These are phyloP conservation scores for Metschnikowia koreensis DNA, from an alignment of 805 yeast genomes.

Conservation along the genomic window DNA sequence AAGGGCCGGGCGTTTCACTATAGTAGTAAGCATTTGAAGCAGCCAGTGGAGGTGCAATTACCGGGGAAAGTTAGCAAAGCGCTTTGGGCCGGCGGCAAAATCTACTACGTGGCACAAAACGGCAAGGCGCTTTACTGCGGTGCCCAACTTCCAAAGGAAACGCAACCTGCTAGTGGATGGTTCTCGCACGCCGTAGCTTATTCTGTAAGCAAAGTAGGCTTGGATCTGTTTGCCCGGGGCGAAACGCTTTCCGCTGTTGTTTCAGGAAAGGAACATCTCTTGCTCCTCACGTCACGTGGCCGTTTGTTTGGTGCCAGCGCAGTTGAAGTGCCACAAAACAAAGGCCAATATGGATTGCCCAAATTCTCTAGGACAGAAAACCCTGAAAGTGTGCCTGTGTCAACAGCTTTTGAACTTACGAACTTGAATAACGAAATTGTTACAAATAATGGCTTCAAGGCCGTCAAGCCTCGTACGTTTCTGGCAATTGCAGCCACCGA, in stretches of 20 bases:
- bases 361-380: conserved; percentile 61
- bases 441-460: conserved; percentile 19
- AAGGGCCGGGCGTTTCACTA: conserved; percentile 76
- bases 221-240: conserved; percentile 17
- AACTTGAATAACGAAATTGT: conserved; percentile 52
- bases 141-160: conserved; percentile 23
- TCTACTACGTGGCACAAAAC: conserved; percentile 41
- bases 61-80: conserved; percentile 30
- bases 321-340: conserved; percentile 25
- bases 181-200: conserved; percentile 7
- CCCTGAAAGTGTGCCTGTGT: conserved; percentile 40
- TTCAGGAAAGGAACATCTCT: conserved; percentile 67
- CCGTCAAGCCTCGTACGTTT: conserved; percentile 44
- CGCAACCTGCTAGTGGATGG: conserved; percentile 3
- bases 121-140: conserved; percentile 44
- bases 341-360: conserved; percentile 87
- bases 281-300: conserved; percentile 59
- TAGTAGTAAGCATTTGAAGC: conserved; percentile 38
- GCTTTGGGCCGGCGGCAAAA: conserved; percentile 51
- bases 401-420: conserved; percentile 47
- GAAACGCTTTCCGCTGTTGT: conserved; percentile 47
- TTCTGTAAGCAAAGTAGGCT: background rate
- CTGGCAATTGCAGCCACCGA: conserved; percentile 68
- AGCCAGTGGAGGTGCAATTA: conserved; percentile 24
- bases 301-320: conserved; percentile 64